A percentile compares a stretch with the other conserved stretches of the same genome.
Evolutionary conservation across 2,329 filamentous ascomycete genomes (phyloP).

Genomic region (Elsinoe batatas): DNA sequence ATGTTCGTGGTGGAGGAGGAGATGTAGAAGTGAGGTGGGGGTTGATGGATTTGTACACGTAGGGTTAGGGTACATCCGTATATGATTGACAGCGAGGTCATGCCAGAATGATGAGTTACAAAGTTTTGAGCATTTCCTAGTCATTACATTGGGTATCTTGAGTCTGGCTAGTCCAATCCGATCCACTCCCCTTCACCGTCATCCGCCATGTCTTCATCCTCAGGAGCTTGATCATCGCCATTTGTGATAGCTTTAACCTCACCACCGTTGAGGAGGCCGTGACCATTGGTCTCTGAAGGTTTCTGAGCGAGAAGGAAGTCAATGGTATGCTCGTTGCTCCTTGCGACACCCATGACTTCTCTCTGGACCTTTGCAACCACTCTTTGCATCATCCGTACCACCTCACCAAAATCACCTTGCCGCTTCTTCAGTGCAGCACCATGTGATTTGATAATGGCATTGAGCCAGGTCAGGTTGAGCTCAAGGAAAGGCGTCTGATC

Average conservation of each 20-base stretch:
- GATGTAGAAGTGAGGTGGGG: not conserved
- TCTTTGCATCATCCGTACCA: conserved; percentile 71
- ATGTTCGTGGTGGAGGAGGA: conserved; percentile 15
- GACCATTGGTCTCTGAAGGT: conserved; percentile 12
- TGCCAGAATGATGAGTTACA: not conserved
- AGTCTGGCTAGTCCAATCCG: conserved; percentile 37
- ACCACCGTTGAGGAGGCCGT: not conserved
- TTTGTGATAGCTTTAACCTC: conserved; percentile 7
- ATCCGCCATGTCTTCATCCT: conserved; percentile 26
- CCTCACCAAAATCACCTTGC: conserved; percentile 67
- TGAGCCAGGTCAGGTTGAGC: conserved; percentile 89
- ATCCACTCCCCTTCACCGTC: conserved; percentile 39
- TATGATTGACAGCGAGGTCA: not conserved
- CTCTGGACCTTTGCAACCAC: conserved; percentile 71
- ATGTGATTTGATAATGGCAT: conserved; percentile 68
- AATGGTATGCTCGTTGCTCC: conserved; percentile 81
- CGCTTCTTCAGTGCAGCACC: conserved; percentile 78
- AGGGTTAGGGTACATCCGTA: not conserved
- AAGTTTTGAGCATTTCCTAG: not conserved
- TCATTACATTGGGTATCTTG: conserved; percentile 6
- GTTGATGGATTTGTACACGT: not conserved
- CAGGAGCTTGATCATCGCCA: conserved; percentile 14
- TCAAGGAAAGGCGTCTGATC: conserved; percentile 90
- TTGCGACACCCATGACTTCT: conserved; percentile 71
- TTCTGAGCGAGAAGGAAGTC: conserved; percentile 58